phyloP scores from a whole-genome alignment of 805 yeast species.

The Nakazawaea ishiwadae region DNA sequence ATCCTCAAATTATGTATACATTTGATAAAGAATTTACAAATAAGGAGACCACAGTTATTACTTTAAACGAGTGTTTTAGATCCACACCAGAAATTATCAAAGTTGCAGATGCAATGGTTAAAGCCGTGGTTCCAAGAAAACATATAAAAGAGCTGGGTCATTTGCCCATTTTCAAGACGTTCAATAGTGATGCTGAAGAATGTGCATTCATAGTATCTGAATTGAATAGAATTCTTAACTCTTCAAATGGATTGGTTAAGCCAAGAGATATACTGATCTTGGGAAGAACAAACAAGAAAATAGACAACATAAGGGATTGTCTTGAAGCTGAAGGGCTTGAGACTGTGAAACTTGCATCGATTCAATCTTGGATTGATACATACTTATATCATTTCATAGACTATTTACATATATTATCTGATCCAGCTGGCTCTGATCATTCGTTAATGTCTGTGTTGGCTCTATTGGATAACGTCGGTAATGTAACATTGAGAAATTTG shows the following conservation, averaged over 20 bases:
- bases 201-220: slow-evolving; percentile 39
- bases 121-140: slow-evolving; percentile 13
- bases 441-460: slow-evolving; percentile 23
- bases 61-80: slow-evolving; percentile 52
- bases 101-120: slow-evolving; percentile 30
- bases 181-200: slow-evolving; percentile 30
- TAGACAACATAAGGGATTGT: slow-evolving; percentile 32
- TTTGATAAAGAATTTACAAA: slow-evolving; percentile 18
- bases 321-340: slow-evolving; percentile 39
- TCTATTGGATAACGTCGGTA: slow-evolving; percentile 16
- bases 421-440: slow-evolving; percentile 24
- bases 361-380: slow-evolving; percentile 48
- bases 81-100: slow-evolving; percentile 53
- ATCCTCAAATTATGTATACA: slow-evolving; percentile 26
- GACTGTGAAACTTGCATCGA: slow-evolving; percentile 36
- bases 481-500: slow-evolving; percentile 12
- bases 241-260: slow-evolving; percentile 36
- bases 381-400: slow-evolving; percentile 42
- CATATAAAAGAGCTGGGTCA: slow-evolving; percentile 17
- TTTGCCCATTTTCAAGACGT: slow-evolving; percentile 23
- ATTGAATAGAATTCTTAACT: slow-evolving; percentile 33
- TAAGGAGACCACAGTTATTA: slow-evolving; percentile 24
- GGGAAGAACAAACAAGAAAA: slow-evolving; percentile 46
- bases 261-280: slow-evolving; percentile 50
- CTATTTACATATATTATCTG: slow-evolving; percentile 37